phyloP scores from a whole-genome alignment of 805 yeast species.

The Vanderwaltozyma verrucispora region DNA sequence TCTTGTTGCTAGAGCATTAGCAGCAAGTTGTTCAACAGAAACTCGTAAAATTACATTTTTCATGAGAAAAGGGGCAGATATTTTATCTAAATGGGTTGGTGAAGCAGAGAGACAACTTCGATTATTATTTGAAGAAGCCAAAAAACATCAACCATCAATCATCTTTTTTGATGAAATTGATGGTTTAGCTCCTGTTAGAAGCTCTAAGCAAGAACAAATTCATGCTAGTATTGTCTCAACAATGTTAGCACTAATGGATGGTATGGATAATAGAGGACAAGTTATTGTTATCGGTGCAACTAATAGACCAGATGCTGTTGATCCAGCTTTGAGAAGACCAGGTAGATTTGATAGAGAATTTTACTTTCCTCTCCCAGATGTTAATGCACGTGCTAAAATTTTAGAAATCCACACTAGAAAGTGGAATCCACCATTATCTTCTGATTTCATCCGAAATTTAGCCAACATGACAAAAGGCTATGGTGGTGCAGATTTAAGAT shows the following conservation, averaged over 20 bases:
- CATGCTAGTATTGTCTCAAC: slow-evolving; percentile 97
- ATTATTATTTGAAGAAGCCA: slow-evolving; percentile 88
- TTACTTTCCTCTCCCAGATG: slow-evolving; percentile 87
- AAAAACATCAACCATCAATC: slow-evolving; percentile 89
- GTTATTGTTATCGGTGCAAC: slow-evolving; percentile 98
- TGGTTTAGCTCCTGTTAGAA: slow-evolving; percentile 95
- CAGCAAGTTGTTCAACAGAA: slow-evolving; percentile 85
- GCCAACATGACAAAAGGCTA: slow-evolving; percentile 86
- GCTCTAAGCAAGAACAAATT: slow-evolving; percentile 95
- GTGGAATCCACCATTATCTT: slow-evolving; percentile 70
- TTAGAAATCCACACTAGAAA: slow-evolving; percentile 75
- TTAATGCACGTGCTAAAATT: slow-evolving; percentile 67
- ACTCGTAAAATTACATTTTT: slow-evolving; percentile 85
- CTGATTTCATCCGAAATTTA: slow-evolving; percentile 48
- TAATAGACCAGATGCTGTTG: slow-evolving; percentile 95
- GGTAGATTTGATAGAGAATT: slow-evolving; percentile 97
- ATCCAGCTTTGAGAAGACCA: slow-evolving; percentile 93
- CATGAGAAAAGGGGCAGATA: slow-evolving; percentile 98
- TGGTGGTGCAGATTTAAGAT: slow-evolving; percentile 95
- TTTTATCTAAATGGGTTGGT: slow-evolving; percentile 97
- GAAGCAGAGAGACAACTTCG: slow-evolving; percentile 95
- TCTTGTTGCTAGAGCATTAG: slow-evolving; percentile 92
- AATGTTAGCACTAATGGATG: slow-evolving; percentile 91
- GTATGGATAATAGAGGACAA: slow-evolving; percentile 98
- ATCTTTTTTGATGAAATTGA: slow-evolving; percentile 97